Percentiles rank a stretch among this genome's conserved stretches.
Evolutionary conservation across 495 filamentous ascomycete species (phyloP).

Genomic region (Lepraria neglecta): DNA sequence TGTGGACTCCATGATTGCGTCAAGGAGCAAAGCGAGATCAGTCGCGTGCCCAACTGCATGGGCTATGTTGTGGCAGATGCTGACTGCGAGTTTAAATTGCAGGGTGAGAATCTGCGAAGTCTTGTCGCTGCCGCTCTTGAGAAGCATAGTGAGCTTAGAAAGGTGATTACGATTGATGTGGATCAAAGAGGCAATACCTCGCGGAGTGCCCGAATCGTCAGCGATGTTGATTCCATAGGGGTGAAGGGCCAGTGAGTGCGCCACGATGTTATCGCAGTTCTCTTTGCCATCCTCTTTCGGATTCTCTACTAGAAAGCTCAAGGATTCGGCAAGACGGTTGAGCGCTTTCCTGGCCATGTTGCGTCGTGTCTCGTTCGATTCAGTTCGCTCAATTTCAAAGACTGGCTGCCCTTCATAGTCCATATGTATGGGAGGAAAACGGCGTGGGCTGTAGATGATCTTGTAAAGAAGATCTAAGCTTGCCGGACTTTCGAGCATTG

Average conservation of each 20-base stretch:
- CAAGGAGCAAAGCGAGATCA: background rate
- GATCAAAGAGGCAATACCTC: conserved; percentile 5
- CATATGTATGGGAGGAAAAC: background rate
- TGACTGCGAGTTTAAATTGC: conserved; percentile 10
- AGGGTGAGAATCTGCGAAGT: conserved; percentile 5
- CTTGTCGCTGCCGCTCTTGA: background rate
- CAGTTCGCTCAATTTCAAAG: background rate
- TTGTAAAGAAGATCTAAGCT: conserved; percentile 13
- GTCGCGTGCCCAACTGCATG: conserved; percentile 3
- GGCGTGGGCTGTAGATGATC: conserved; percentile 1
- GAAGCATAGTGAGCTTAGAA: background rate
- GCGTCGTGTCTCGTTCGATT: background rate
- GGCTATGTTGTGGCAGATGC: conserved; percentile 2
- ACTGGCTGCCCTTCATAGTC: conserved; percentile 1
- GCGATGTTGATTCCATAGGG: background rate
- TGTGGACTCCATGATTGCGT: background rate
- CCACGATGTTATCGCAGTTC: background rate
- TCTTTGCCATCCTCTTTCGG: background rate
- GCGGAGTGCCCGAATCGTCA: background rate
- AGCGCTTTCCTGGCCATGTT: background rate
- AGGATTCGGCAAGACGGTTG: background rate
- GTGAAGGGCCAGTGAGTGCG: background rate
- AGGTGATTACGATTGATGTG: background rate
- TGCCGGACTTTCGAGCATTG: conserved; percentile 1
- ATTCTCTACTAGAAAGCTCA: background rate